phyloP scores from a whole-genome alignment of 1,284 basidiomycete genomes.

The Sanghuangporus weigelae region DNA sequence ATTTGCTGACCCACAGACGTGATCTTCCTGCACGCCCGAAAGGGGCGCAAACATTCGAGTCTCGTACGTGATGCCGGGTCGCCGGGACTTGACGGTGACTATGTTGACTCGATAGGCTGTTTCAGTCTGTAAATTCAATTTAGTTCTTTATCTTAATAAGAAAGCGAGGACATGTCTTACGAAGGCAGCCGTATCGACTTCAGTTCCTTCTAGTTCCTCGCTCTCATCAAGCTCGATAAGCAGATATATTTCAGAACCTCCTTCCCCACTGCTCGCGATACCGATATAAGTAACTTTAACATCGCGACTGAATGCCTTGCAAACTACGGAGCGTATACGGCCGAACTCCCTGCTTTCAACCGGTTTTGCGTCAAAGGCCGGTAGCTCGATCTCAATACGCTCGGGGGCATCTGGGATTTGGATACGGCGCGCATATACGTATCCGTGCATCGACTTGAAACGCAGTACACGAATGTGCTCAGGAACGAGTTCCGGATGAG shows the following conservation, averaged over 20 bases:
- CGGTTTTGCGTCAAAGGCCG: constrained; percentile 26
- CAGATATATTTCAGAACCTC: constrained; percentile 31
- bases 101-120: constrained; percentile 29
- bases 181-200: constrained; percentile 31
- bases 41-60: constrained; percentile 50
- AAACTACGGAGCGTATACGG: constrained; percentile 26
- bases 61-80: constrained; percentile 35
- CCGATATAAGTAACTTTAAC: constrained; percentile 34
- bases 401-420: constrained; percentile 26
- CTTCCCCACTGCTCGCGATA: constrained; percentile 25
- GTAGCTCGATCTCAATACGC: constrained; percentile 40
- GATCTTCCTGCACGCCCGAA: constrained; percentile 43
- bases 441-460: constrained; percentile 30
- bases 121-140: constrained; percentile 19
- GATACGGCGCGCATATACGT: constrained; percentile 14
- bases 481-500: constrained; percentile 22
- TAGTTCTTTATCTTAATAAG: constrained; percentile 21
- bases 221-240: constrained; percentile 40
- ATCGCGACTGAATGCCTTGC: constrained; percentile 35
- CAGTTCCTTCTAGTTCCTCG: constrained; percentile 34
- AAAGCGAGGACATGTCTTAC: constrained; percentile 27
- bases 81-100: constrained; percentile 34
- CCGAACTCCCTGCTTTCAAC: constrained; percentile 28
- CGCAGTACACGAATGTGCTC: constrained; percentile 28
- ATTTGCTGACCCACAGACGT: constrained; percentile 55